phyloP scores from a whole-genome alignment of 306 rosid species.

The Vigna reflexopilosa region DNA sequence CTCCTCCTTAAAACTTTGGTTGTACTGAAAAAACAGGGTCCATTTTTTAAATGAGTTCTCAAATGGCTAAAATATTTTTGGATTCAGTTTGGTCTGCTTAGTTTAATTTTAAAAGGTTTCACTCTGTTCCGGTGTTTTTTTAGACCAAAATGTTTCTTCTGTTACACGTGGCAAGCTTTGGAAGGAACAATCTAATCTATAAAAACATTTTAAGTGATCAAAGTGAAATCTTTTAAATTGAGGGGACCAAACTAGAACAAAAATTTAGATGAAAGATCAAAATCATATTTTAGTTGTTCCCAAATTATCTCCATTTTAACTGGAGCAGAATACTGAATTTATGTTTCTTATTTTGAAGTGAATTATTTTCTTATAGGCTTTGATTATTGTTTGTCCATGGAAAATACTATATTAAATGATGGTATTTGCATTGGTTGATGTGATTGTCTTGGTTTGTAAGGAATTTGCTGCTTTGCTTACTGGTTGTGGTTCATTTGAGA shows the following conservation, averaged over 20 bases:
- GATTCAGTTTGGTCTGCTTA: not conserved
- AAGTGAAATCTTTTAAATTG: not conserved
- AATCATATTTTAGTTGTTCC: not conserved
- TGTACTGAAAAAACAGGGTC: not conserved
- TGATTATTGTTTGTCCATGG: slow-evolving; percentile 33
- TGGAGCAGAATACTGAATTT: slow-evolving; percentile 6
- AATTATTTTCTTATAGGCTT: slow-evolving; percentile 3
- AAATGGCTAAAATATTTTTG: not conserved
- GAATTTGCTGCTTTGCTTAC: slow-evolving; percentile 21
- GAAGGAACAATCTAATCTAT: not conserved
- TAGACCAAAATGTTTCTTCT: not conserved
- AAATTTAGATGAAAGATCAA: not conserved
- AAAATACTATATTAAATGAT: not conserved
- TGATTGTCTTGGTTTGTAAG: not conserved
- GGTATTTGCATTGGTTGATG: not conserved
- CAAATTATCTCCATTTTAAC: not conserved
- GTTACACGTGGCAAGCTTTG: not conserved
- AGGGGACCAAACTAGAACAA: not conserved
- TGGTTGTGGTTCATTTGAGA: slow-evolving; percentile 30
- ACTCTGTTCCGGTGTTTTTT: not conserved
- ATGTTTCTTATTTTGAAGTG: slow-evolving; percentile 2
- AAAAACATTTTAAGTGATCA: not conserved
- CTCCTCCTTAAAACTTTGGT: not conserved
- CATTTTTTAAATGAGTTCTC: not conserved
- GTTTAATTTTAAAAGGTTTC: not conserved